Base-by-base conservation (phyloP, 2,329 filamentous ascomycete species). In the Xylariomycetidae sp. region DNA sequence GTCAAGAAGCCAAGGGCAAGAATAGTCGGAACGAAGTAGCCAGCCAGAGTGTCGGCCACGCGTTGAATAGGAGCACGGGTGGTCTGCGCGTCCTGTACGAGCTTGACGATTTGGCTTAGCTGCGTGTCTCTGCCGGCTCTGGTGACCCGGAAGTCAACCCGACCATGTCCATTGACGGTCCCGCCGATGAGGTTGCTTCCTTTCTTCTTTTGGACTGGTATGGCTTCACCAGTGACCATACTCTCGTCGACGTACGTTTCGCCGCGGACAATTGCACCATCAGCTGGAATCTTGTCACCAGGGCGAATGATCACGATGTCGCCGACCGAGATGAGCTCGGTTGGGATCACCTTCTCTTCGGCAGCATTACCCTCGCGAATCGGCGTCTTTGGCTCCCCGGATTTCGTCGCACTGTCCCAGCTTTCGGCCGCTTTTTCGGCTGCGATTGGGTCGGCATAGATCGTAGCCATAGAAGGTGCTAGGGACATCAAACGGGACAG, bases 21-120 rank as follows among this genome's bases (percentile, higher is more conserved):
- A 50, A 98, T 95, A 10, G 79, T 74, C 0, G 92, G 92, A 2
- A 98, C 85, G 50, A 98, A 98, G 59, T 92, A 92, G 10, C 92
- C 90, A 12, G 92, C 89, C 27, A 98, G 77, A 3, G 76, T 79
- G 60, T 98, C 92, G 4, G 89, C 92, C 54, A 96, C 76, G 27
- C 86, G 79, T 59, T 98, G 92, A 39, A 98, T 98, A 0, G 92
- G 92, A 6, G 92, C 92, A 24, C 92, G 79, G 32, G 79, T 90
- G 3, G 90, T 96, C 59, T 98, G 92, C 3, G 92, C 92, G 57
- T 95, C 87, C 60, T 98, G 92, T 0, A 98, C 92, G n/a, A 96
- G 75, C 59, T 90, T 92, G 43, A 98, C 92, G 45, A 98, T 98
- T 61, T 96, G 92, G 60, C 88, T 95, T 35, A 98, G 79, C 58